phyloP scores from a whole-genome alignment of 805 yeast genomes.

The Pichia deserticola region DNA sequence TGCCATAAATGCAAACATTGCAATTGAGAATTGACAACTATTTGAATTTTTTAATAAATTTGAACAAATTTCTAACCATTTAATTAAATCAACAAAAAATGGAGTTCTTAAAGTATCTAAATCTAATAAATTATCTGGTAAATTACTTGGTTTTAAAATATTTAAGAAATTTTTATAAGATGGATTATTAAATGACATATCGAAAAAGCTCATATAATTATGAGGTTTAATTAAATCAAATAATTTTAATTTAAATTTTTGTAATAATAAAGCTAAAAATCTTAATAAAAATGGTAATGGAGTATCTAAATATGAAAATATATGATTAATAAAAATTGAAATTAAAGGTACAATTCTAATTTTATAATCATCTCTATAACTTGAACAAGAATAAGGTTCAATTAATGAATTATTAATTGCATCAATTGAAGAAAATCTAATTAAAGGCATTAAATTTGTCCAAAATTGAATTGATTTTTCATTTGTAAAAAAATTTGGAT shows the following conservation, averaged over 20 bases:
- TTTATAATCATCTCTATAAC: constrained; percentile 17
- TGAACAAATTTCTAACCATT: constrained; percentile 47
- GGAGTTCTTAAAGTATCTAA: constrained; percentile 13
- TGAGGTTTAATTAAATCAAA: constrained; percentile 52
- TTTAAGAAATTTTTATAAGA: constrained; percentile 34
- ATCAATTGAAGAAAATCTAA: constrained; percentile 30
- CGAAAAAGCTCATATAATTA: constrained; percentile 49
- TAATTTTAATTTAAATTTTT: constrained; percentile 35
- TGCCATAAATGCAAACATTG: constrained; percentile 42
- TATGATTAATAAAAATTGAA: constrained; percentile 41
- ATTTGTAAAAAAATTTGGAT: constrained; percentile 41
- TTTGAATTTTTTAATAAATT: constrained; percentile 39
- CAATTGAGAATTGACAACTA: constrained; percentile 44
- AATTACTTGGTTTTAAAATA: constrained; percentile 9
- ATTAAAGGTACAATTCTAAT: constrained; percentile 31
- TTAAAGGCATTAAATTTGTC: constrained; percentile 32
- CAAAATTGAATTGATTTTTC: constrained; percentile 40
- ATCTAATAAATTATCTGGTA: constrained; percentile 1
- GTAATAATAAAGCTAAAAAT: constrained; percentile 39
- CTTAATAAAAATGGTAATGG: constrained; percentile 52
- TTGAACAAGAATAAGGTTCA: constrained; percentile 20
- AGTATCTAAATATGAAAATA: constrained; percentile 40
- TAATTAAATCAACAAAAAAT: constrained; percentile 36
- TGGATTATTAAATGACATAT: constrained; percentile 51
- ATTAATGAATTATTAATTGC: constrained; percentile 27